Conservation (phyloP, 2,329 filamentous ascomycete species). For the Cladorrhinum sp. region DNA sequence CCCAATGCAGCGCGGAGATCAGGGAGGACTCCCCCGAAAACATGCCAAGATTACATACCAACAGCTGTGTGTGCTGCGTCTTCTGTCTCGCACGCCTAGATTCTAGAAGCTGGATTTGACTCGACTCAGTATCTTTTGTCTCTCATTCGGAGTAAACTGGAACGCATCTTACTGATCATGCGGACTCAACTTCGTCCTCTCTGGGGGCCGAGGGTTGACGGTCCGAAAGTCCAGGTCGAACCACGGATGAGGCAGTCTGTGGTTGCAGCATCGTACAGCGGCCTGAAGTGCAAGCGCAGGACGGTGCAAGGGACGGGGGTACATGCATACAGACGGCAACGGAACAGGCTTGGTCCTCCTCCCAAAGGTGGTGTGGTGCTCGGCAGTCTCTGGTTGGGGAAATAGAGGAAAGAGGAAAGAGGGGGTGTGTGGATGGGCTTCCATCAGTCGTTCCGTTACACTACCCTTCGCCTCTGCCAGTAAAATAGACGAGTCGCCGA, state of each 20-base stretch:
- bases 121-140: not conserved
- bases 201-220: slow-evolving; percentile 3
- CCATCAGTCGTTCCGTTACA: slow-evolving; percentile 22
- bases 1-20: not conserved
- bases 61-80: not conserved
- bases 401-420: not conserved
- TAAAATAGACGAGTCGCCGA: slow-evolving; percentile 20
- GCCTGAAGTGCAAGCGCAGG: slow-evolving; percentile 1
- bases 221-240: slow-evolving; percentile 8
- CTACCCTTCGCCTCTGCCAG: slow-evolving; percentile 10
- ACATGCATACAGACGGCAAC: not conserved
- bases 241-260: slow-evolving; percentile 2
- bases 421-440: slow-evolving; percentile 3
- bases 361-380: slow-evolving; percentile 5
- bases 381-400: slow-evolving; percentile 3
- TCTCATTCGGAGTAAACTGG: not conserved
- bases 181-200: not conserved
- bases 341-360: not conserved
- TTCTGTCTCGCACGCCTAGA: not conserved
- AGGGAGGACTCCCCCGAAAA: not conserved
- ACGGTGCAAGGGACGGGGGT: slow-evolving; percentile 2
- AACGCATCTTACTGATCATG: not conserved
- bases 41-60: not conserved
- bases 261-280: slow-evolving; percentile 8
- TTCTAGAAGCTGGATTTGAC: not conserved